phyloP scores from a whole-genome alignment of 2,329 filamentous ascomycete genomes.

The Phyllosticta capitalensis region DNA sequence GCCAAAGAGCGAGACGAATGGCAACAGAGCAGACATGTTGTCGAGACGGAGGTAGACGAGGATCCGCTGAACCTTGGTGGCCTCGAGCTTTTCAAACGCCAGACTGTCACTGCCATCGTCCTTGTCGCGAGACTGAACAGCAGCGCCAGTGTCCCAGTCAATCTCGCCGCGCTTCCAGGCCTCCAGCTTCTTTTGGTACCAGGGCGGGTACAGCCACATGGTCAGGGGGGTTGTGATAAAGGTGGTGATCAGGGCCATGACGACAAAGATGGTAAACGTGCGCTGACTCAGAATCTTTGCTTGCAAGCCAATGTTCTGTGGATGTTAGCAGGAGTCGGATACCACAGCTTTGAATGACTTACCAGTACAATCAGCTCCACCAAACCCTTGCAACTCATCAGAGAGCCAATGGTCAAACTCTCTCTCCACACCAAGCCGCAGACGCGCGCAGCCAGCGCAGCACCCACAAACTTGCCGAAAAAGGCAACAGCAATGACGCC shows the following conservation, averaged over 20 bases:
- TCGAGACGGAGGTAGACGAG: constrained; percentile 78
- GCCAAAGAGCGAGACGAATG: constrained; percentile 72
- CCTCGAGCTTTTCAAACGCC: constrained; percentile 41
- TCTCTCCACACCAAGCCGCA: constrained; percentile 84
- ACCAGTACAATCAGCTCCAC: constrained; percentile 92
- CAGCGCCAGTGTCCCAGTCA: constrained; percentile 66
- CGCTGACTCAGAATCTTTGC: constrained; percentile 69
- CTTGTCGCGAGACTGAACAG: constrained; percentile 25
- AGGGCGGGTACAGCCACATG: constrained; percentile 62
- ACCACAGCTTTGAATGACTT: constrained; percentile 25
- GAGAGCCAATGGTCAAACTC: constrained; percentile 71
- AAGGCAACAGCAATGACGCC: constrained; percentile 77
- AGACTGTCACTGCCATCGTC: constrained; percentile 24
- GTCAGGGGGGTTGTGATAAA: constrained; percentile 74
- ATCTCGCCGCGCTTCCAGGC: constrained; percentile 77
- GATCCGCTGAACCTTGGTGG: constrained; percentile 50
- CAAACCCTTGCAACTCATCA: constrained; percentile 96
- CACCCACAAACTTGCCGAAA: constrained; percentile 73
- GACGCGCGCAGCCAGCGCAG: constrained; percentile 64
- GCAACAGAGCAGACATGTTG: constrained; percentile 72
- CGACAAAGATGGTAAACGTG: constrained; percentile 89
- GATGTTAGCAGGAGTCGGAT: neutral
- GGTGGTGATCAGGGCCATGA: constrained; percentile 85
- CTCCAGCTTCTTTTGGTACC: constrained; percentile 64
- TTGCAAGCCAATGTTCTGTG: constrained; percentile 67